These are phyloP conservation scores for Apiotrichum mycotoxinovorans DNA, from an alignment of 1,284 basidiomycete genomes.

Conservation along the genomic window DNA sequence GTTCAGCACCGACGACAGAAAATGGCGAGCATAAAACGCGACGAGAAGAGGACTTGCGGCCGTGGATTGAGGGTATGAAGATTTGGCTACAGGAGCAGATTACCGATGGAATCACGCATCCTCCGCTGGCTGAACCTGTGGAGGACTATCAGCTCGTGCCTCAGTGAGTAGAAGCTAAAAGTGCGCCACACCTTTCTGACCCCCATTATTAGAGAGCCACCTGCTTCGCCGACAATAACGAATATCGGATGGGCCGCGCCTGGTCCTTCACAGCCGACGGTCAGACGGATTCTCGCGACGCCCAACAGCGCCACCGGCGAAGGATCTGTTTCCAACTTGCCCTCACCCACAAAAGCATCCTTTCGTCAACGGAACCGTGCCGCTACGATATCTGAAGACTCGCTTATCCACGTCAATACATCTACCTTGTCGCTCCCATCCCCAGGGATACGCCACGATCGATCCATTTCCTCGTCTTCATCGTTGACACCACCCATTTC, in stretches of 20 bases:
- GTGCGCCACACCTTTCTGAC: background rate
- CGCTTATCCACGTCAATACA: conserved; percentile 14
- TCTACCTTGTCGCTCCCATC: conserved; percentile 19
- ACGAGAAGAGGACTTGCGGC: conserved; percentile 59
- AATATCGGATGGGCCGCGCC: conserved; percentile 7
- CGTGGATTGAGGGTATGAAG: conserved; percentile 70
- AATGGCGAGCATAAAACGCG: conserved; percentile 3
- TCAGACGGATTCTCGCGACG: background rate
- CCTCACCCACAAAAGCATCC: conserved; percentile 7
- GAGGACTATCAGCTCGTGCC: conserved; percentile 26
- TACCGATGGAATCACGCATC: conserved; percentile 6
- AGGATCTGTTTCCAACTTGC: background rate
- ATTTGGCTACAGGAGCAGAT: conserved; percentile 55
- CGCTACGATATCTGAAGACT: conserved; percentile 31
- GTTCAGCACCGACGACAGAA: conserved; percentile 2
- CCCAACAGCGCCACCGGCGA: background rate
- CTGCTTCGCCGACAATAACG: background rate
- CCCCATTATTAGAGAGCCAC: background rate
- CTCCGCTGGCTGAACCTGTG: background rate
- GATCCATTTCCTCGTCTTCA: conserved; percentile 16
- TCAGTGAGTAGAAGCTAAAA: too few relatives aligned
- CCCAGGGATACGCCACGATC: conserved; percentile 13
- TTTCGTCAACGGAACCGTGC: conserved; percentile 12
- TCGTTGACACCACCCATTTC: conserved; percentile 24
- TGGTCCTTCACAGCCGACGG: background rate